Evolutionary conservation across 495 filamentous ascomycete species (phyloP).

Genomic region (Penicillium cataractarum): DNA sequence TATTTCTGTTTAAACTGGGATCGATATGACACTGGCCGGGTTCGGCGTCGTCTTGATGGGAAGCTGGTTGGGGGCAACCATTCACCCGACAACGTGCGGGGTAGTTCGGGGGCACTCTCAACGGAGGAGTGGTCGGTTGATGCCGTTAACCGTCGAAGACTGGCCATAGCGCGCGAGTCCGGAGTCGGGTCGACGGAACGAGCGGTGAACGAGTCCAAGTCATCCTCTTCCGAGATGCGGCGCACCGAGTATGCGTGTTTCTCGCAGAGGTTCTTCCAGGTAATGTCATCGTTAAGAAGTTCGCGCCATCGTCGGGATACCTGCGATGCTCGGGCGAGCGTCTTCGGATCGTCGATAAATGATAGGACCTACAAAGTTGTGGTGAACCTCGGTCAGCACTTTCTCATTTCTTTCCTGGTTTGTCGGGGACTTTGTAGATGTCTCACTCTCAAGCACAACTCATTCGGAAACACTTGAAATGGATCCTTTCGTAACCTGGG

Average conservation of each 20-base stretch:
- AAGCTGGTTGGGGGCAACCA: conserved; percentile 37
- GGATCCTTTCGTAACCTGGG: conserved; percentile 95
- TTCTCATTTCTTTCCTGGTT: conserved; percentile 7
- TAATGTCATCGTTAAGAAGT: conserved; percentile 91
- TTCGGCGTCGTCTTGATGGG: conserved; percentile 39
- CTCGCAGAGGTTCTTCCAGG: conserved; percentile 95
- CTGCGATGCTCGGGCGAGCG: conserved; percentile 87
- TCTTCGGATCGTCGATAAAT: conserved; percentile 92
- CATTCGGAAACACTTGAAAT: conserved; percentile 84
- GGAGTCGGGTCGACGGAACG: conserved; percentile 27
- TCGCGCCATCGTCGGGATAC: conserved; percentile 93
- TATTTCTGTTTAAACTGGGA: conserved; percentile 98
- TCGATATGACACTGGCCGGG: conserved; percentile 72
- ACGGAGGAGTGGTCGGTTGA: conserved; percentile 29
- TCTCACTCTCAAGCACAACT: conserved; percentile 83
- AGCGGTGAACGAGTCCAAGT: conserved; percentile 41
- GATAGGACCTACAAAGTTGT: conserved; percentile 70
- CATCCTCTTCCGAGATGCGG: conserved; percentile 56
- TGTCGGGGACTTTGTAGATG: background rate
- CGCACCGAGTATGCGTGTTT: conserved; percentile 81
- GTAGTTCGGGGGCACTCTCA: conserved; percentile 32
- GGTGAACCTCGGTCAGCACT: conserved; percentile 11
- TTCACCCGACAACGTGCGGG: conserved; percentile 43
- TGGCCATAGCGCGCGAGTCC: conserved; percentile 25
- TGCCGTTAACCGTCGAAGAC: conserved; percentile 31